Evolutionary conservation across 768 basidiomycete genomes (phyloP), one percentile per base, ranked within the genome.

Genomic region (Rhodosporidiobolus odoratus): DNA sequence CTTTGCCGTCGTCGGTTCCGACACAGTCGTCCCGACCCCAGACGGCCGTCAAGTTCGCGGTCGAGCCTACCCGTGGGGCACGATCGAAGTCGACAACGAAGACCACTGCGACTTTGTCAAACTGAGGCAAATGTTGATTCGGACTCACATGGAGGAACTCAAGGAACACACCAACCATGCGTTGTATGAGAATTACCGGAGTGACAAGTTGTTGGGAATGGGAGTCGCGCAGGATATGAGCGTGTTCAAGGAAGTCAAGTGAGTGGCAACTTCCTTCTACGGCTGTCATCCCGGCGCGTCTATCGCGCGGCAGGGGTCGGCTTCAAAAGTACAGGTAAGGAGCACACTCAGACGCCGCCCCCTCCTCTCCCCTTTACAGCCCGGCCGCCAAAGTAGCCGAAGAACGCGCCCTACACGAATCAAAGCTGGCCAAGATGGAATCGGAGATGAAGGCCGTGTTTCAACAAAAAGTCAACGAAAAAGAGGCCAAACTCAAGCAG

Each of bases 161-260:
- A 84, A 95, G 78, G 96, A 98, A 82, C 91, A 94, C 80, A 98
- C 96, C 76, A 94, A 95, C 78, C 88, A 91, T 77, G 87, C 89
- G 45, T 85, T 99, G 66, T 99, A 99, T 80, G 96, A 99, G 85
- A 91, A 97, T 80, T 99, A 96, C 88, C 85, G 96, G 82, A 91
- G 89, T 70, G 92, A 97, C 80, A 98, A 98, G 81, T 83, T 99
- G 66, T 82, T 91, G 79, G 90, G 87, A 80, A 96, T 99, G 96
- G 96, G 96, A 78, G 94, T 99, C 66, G 87, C 91, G 45, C 96
- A 99, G 79, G 96, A 99, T 78, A 90, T 91, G 50, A 90, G 87
- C 62, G 96, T 99, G 50, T 99, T 99, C 89, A 94, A 92, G 83
- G 96, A 98, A 83, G 87, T 97, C 85, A 98, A 98, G 95, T 96